Conservation (phyloP, 2,329 filamentous ascomycete genomes). For the Ambrosiella xylebori region DNA sequence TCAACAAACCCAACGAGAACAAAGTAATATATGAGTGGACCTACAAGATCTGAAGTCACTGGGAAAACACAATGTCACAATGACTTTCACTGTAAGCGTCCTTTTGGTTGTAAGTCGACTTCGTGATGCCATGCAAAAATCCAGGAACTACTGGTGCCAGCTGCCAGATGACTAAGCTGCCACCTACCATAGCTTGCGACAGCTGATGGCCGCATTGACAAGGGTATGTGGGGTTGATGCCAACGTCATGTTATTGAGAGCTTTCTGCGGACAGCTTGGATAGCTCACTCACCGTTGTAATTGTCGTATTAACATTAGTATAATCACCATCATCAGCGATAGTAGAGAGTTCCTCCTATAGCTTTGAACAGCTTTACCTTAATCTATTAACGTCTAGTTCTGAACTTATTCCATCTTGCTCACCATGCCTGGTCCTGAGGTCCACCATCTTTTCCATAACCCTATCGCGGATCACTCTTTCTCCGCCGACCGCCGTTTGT, state of each 20-base stretch:
- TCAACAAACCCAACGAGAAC: too few species aligned
- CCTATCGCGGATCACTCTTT: constrained; percentile 97
- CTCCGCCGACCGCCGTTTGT: constrained; percentile 71
- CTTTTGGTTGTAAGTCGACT: background rate
- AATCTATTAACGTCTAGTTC: constrained; percentile 14
- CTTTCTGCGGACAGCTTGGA: background rate
- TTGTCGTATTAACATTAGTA: background rate
- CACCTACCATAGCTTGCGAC: background rate
- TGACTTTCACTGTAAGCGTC: background rate
- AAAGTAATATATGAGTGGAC: background rate
- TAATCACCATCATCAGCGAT: constrained; percentile 30
- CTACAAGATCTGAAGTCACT: background rate
- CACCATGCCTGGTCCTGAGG: constrained; percentile 67
- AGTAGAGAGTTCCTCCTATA: constrained; percentile 77
- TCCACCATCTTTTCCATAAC: constrained; percentile 91
- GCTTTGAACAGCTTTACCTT: background rate
- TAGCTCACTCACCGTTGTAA: background rate
- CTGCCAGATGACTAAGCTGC: constrained; percentile 9
- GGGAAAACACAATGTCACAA: background rate
- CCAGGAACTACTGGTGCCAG: background rate
- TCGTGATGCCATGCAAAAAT: constrained; percentile 1
- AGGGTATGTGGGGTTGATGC: background rate
- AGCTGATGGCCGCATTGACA: constrained; percentile 3
- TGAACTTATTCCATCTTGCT: constrained; percentile 17
- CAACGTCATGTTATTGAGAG: constrained; percentile 14